phyloP scores from a whole-genome alignment of 2,329 filamentous ascomycete species.

The Chalaropsis ovoidea region DNA sequence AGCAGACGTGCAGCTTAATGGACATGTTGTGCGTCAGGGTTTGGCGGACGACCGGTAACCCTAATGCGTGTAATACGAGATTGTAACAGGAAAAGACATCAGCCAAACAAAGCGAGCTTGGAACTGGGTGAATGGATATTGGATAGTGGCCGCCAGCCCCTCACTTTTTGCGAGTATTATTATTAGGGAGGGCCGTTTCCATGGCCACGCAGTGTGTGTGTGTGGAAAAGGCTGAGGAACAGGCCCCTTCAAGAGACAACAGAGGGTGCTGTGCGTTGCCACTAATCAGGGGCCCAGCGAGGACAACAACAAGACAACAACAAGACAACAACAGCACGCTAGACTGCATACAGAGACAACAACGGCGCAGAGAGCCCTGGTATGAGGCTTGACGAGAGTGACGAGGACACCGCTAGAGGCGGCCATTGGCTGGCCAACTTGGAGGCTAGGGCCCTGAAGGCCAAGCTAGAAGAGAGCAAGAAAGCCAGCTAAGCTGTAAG shows the following conservation, averaged over 20 bases:
- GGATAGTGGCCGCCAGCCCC: no score
- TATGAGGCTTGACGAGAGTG: not conserved
- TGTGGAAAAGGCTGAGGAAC: not conserved
- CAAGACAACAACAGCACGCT: not conserved
- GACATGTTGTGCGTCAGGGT: not conserved
- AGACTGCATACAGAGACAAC: slow-evolving; percentile 5
- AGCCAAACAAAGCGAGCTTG: not conserved
- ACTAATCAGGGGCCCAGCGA: not conserved
- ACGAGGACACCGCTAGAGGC: not conserved
- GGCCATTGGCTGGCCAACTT: not conserved
- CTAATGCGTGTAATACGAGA: slow-evolving; percentile 12
- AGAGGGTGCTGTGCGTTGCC: no score
- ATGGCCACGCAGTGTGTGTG: not conserved
- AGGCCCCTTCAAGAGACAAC: not conserved
- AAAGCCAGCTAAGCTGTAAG: not conserved
- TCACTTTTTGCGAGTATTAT: not conserved
- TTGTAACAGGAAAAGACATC: not conserved
- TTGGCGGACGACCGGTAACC: not conserved
- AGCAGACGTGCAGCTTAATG: not conserved
- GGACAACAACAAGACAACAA: not conserved
- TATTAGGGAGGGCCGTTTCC: not conserved
- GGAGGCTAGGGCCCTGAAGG: not conserved
- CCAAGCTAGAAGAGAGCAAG: not conserved
- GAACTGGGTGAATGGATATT: not conserved
- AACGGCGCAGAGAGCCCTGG: not conserved